Base-by-base conservation (phyloP, 192 early-diverging fungal species). In the Paraglomus brasilianum region DNA sequence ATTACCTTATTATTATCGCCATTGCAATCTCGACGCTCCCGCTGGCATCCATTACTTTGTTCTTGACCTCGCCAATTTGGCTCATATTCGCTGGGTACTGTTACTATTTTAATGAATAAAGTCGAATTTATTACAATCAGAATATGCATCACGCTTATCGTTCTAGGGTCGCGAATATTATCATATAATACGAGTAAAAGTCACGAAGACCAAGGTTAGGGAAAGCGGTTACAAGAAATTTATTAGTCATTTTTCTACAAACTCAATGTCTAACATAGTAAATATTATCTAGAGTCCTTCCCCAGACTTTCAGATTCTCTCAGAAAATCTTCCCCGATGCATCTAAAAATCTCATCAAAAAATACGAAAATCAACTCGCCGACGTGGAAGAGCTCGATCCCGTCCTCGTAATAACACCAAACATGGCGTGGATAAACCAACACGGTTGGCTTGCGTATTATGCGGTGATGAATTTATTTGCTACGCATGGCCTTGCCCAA, bases 271-370 rank as follows among this genome's bases (percentile, higher is more conserved):
- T 53, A 53, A 53, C 52, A 55, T 10, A 55, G 15, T 21, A 30
- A 55, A 40, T 60, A 60, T 60, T 60, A 60, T 60, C 43, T 42
- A 17, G n/a, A n/a, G n/a, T n/a, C 0, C 13, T 41, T 60, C n/a
- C 30, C 38, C 3, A 8, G 14, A 8, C 57, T 59, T n/a, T n/a
- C n/a, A n/a, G n/a, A n/a, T n/a, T n/a, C 19, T 36, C 42, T 62
- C 2, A 58, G 13, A 58, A 58, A 9, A 3, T 38, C 38, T 38
- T 58, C 41, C 56, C 36, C 0, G 10, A 58, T 11, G 36, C 56
- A 13, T 8, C 38, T 38, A 1, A 58, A 5, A 5, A 39, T 0
- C 2, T 38, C n/a, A 58, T 58, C 17, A 8, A 5, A 5, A 58
- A 38, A 10, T 58, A 58, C n/a, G 10, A 38, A 39, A 58, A 58